These are phyloP conservation scores for Globisporangium apiculatum DNA, from an alignment of 352 stramenopile genomes.

Conservation along the genomic window DNA sequence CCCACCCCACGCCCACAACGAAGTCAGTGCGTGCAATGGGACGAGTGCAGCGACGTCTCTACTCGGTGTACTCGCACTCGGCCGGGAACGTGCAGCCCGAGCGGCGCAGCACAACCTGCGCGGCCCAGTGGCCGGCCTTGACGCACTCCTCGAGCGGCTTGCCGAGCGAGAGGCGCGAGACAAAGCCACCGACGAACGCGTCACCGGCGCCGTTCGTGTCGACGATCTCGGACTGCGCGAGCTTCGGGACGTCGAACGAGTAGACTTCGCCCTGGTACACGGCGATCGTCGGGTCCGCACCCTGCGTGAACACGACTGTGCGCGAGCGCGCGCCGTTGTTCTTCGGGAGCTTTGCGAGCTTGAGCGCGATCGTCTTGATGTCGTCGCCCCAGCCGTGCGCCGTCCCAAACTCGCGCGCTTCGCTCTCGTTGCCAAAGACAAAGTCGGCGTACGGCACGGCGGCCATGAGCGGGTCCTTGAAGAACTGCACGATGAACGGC, in stretches of 20 bases:
- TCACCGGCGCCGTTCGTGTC: constrained; percentile 99
- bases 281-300: constrained; percentile 93
- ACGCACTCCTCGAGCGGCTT: constrained; percentile 91
- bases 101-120: constrained; percentile 95
- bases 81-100: constrained; percentile 95
- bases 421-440: constrained; percentile 98
- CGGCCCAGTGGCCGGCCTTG: constrained; percentile 95
- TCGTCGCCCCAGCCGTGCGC: constrained; percentile 87
- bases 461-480: constrained; percentile 93
- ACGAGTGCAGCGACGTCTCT: constrained; percentile 9
- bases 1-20: constrained; percentile 2
- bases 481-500: constrained; percentile 98
- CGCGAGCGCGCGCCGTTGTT: constrained; percentile 85
- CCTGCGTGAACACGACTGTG: constrained; percentile 99
- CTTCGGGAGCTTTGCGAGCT: constrained; percentile 92
- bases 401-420: constrained; percentile 94
- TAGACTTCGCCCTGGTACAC: constrained; percentile 91
- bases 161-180: constrained; percentile 89
- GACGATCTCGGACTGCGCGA: constrained; percentile 90
- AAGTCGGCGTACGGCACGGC: constrained; percentile 95
- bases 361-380: constrained; percentile 88
- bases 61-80: constrained; percentile 89
- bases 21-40: neutral
- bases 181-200: constrained; percentile 98
- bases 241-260: constrained; percentile 87